Conservation (phyloP, 2,329 filamentous ascomycete species). For the Coniella vitis region DNA sequence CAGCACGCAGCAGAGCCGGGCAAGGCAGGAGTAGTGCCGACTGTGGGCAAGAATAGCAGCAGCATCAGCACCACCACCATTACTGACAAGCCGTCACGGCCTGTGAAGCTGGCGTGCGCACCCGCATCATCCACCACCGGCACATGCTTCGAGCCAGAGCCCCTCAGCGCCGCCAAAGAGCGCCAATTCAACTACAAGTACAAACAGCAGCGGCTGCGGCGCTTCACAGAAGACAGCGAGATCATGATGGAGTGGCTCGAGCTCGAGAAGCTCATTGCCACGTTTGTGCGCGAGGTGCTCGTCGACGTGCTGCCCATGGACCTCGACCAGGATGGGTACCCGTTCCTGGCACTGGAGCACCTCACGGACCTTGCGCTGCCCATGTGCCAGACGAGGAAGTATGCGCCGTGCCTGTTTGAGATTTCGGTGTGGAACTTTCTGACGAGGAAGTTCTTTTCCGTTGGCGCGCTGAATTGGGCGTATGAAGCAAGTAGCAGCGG, state of each 20-base stretch:
- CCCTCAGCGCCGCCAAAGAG: not conserved
- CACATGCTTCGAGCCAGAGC: no score
- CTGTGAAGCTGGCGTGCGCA: no score
- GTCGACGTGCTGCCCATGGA: not conserved
- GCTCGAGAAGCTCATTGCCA: not conserved
- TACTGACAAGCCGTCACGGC: no score
- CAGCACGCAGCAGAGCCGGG: not conserved
- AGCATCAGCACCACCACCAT: no score
- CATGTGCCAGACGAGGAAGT: not conserved
- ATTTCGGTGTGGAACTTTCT: conserved; percentile 5
- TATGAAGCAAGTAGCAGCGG: not conserved
- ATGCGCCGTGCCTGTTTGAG: conserved; percentile 2
- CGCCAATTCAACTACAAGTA: not conserved
- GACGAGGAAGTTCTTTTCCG: not conserved
- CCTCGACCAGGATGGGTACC: not conserved
- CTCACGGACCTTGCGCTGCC: not conserved
- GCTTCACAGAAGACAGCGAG: not conserved
- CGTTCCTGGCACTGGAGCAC: not conserved
- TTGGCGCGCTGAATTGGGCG: not conserved
- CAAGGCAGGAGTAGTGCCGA: no score
- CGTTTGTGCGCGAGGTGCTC: not conserved
- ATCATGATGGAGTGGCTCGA: not conserved
- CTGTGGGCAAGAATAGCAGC: no score
- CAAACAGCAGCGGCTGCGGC: not conserved
- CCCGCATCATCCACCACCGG: no score